Percentiles rank a stretch among this genome's conserved stretches.
Evolutionary conservation across 2,329 filamentous ascomycete species (phyloP).

Genomic region (Nigrograna mackinnonii): DNA sequence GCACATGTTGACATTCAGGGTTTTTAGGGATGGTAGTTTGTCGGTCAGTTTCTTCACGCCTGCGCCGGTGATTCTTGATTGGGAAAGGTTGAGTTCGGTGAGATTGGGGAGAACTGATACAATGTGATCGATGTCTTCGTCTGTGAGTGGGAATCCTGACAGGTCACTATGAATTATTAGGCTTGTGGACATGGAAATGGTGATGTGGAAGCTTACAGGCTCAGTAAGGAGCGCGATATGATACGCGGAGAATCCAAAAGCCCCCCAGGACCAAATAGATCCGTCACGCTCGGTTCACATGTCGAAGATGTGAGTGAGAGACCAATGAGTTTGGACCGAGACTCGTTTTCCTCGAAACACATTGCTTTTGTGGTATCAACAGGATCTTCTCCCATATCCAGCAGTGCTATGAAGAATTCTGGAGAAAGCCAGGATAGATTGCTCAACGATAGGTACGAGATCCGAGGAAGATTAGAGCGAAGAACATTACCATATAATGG

Average conservation of each 20-base stretch:
- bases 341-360: no score
- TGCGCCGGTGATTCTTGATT: constrained; percentile 44
- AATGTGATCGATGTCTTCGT: background rate
- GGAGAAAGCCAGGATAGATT: background rate
- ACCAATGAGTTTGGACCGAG: no score
- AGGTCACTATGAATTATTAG: background rate
- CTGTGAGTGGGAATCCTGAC: background rate
- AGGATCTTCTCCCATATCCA: no score
- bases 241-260: no score
- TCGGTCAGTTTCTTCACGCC: constrained; percentile 43
- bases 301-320: no score
- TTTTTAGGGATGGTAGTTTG: constrained; percentile 23
- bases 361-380: no score
- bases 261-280: no score
- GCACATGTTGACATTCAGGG: constrained; percentile 41
- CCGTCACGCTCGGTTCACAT: no score
- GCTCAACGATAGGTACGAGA: background rate
- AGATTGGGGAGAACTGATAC: constrained; percentile 5
- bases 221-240: no score
- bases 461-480: background rate
- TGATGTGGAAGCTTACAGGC: no score
- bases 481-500: background rate
- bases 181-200: no score
- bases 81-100: constrained; percentile 36
- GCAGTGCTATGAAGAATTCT: background rate